A percentile compares a stretch with the other conserved stretches of the same genome.
These are phyloP conservation scores for Hysterium pulicare DNA, from an alignment of 2,329 filamentous ascomycete species.

Conservation along the genomic window DNA sequence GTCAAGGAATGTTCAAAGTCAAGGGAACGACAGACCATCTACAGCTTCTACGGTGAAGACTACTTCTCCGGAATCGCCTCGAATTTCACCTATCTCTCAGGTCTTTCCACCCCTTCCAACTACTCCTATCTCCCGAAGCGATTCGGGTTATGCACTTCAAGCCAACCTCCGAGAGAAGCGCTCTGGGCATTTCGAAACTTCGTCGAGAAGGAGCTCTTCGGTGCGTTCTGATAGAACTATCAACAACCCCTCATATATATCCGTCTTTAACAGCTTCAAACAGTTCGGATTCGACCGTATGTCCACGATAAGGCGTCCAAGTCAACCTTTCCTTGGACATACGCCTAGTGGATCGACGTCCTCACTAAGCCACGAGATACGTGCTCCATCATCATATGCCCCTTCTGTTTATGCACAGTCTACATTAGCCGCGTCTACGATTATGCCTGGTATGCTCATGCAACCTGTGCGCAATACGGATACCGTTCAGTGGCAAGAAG, in stretches of 20 bases:
- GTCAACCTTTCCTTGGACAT: constrained; percentile 67
- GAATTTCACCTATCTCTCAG: constrained; percentile 71
- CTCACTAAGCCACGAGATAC: constrained; percentile 49
- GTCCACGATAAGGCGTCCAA: constrained; percentile 60
- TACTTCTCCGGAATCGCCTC: constrained; percentile 56
- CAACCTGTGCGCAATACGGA: constrained; percentile 77
- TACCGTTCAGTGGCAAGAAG: constrained; percentile 78
- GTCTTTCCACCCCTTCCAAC: constrained; percentile 73
- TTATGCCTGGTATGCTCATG: constrained; percentile 81
- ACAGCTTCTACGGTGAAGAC: constrained; percentile 36
- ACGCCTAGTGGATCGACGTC: constrained; percentile 65
- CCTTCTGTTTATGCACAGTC: constrained; percentile 82
- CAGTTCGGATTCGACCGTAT: constrained; percentile 73
- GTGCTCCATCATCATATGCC: constrained; percentile 60
- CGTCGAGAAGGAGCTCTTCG: constrained; percentile 86
- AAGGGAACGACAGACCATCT: constrained; percentile 67
- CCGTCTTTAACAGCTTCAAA: constrained; percentile 23
- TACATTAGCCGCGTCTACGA: constrained; percentile 79
- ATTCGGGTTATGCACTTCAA: constrained; percentile 85
- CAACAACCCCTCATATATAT: constrained; percentile 1
- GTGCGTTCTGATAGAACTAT: constrained; percentile 28
- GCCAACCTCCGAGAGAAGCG: constrained; percentile 88
- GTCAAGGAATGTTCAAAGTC: constrained; percentile 63
- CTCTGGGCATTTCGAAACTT: constrained; percentile 83
- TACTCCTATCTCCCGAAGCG: constrained; percentile 80